These are phyloP conservation scores for Phytophthora constricta DNA, from an alignment of 352 stramenopile genomes.

Conservation along the genomic window DNA sequence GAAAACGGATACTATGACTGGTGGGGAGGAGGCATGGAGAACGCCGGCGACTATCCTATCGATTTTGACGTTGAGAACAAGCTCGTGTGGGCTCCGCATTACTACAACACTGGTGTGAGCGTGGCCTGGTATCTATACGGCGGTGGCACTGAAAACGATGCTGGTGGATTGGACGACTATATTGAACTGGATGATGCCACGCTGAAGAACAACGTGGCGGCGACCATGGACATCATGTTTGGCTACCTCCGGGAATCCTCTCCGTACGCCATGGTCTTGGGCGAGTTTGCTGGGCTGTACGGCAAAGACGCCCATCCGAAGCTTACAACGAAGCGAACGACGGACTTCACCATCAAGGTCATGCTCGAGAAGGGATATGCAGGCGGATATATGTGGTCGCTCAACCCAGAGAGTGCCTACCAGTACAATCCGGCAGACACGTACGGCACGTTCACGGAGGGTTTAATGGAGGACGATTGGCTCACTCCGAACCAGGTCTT, in stretches of 20 bases:
- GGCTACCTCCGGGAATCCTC: constrained; percentile 47
- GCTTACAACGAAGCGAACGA: constrained; percentile 55
- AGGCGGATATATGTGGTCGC: constrained; percentile 70
- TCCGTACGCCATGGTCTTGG: constrained; percentile 46
- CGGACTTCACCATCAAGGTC: constrained; percentile 54
- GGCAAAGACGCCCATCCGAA: constrained; percentile 41
- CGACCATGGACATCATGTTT: constrained; percentile 57
- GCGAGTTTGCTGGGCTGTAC: constrained; percentile 63
- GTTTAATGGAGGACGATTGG: constrained; percentile 59
- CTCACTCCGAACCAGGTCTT: constrained; percentile 62
- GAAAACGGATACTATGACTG: constrained; percentile 60
- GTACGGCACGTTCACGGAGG: constrained; percentile 55
- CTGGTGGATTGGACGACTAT: constrained; percentile 21
- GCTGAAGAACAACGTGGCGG: constrained; percentile 48
- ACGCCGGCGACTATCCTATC: constrained; percentile 44
- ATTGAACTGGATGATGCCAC: constrained; percentile 47
- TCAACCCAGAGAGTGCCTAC: constrained; percentile 68
- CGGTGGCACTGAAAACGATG: constrained; percentile 28
- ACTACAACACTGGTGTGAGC: constrained; percentile 74
- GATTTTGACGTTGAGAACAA: constrained; percentile 54
- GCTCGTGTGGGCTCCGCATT: constrained; percentile 72
- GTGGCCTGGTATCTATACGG: constrained; percentile 68
- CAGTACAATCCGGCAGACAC: constrained; percentile 64
- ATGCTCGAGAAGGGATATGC: constrained; percentile 52
- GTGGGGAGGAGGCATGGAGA: constrained; percentile 67